Evolutionary conservation across 768 basidiomycete species (phyloP).

Genomic region (Auricularia sp.): DNA sequence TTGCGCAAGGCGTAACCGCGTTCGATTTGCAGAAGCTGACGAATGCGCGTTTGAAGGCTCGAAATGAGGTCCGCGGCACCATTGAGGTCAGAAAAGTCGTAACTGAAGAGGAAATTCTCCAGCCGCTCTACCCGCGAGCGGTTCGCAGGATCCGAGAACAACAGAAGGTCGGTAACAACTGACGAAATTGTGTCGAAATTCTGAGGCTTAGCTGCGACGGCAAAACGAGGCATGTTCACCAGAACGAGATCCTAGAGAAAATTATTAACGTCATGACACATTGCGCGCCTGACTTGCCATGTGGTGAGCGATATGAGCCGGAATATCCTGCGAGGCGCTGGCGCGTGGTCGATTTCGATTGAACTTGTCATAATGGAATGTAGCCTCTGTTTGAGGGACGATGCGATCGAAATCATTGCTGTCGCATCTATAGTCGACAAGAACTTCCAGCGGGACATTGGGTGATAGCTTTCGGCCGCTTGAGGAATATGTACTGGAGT

Average conservation of each 20-base stretch:
- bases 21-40: slow-evolving; percentile 32
- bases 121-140: slow-evolving; percentile 67
- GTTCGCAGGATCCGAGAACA: slow-evolving; percentile 84
- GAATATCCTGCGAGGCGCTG: slow-evolving; percentile 41
- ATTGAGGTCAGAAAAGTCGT: slow-evolving; percentile 72
- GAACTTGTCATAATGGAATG: slow-evolving; percentile 86
- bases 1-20: slow-evolving; percentile 24
- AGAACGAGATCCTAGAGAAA: slow-evolving; percentile 61
- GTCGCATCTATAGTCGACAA: slow-evolving; percentile 78
- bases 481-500: slow-evolving; percentile 7
- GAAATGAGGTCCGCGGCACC: slow-evolving; percentile 64
- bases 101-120: slow-evolving; percentile 74
- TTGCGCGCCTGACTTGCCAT: slow-evolving; percentile 32
- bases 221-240: slow-evolving; percentile 75
- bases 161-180: slow-evolving; percentile 73
- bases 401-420: slow-evolving; percentile 77
- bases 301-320: slow-evolving; percentile 51
- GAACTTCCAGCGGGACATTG: slow-evolving; percentile 75
- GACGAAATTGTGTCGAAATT: slow-evolving; percentile 82
- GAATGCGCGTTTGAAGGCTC: slow-evolving; percentile 62
- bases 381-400: slow-evolving; percentile 79
- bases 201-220: slow-evolving; percentile 70
- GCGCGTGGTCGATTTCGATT: slow-evolving; percentile 80
- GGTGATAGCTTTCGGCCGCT: slow-evolving; percentile 9
- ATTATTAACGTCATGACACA: neutral